Conservation (phyloP, 2,329 filamentous ascomycete species). For the Xylariaceae sp. region DNA sequence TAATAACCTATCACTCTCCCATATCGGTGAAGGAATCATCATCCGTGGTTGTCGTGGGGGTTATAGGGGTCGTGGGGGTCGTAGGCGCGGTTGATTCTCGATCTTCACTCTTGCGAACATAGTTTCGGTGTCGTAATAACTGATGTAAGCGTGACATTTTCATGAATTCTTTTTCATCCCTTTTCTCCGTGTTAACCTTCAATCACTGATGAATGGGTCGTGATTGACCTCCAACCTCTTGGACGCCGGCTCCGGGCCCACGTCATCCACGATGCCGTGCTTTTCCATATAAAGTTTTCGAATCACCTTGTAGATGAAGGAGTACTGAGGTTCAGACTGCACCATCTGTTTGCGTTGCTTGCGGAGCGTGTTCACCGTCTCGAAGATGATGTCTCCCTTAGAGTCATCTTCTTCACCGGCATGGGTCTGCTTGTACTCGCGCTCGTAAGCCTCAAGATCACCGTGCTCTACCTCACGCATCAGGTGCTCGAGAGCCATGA, state of each 20-base stretch:
- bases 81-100: too few relatives aligned
- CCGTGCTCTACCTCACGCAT: conserved; percentile 76
- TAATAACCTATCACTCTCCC: too few relatives aligned
- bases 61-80: too few relatives aligned
- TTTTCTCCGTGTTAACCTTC: too few relatives aligned
- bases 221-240: conserved; percentile 48
- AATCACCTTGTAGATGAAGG: conserved; percentile 85
- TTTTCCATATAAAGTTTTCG: conserved; percentile 68
- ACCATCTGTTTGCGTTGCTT: conserved; percentile 95
- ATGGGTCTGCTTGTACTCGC: conserved; percentile 3
- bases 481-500: conserved; percentile 92
- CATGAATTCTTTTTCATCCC: background rate
- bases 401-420: conserved; percentile 5
- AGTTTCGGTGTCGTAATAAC: conserved; percentile 9
- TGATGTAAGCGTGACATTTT: conserved; percentile 6
- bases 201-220: conserved; percentile 38
- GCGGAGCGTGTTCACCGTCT: conserved; percentile 74
- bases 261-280: conserved; percentile 40
- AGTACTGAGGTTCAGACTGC: conserved; percentile 77
- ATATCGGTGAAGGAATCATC: too few relatives aligned
- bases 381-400: conserved; percentile 63
- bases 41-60: too few relatives aligned
- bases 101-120: conserved; percentile 2
- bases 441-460: conserved; percentile 50
- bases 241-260: conserved; percentile 37